phyloP scores from a whole-genome alignment of 2,329 filamentous ascomycete genomes.

The Trichoderma guizhouense region DNA sequence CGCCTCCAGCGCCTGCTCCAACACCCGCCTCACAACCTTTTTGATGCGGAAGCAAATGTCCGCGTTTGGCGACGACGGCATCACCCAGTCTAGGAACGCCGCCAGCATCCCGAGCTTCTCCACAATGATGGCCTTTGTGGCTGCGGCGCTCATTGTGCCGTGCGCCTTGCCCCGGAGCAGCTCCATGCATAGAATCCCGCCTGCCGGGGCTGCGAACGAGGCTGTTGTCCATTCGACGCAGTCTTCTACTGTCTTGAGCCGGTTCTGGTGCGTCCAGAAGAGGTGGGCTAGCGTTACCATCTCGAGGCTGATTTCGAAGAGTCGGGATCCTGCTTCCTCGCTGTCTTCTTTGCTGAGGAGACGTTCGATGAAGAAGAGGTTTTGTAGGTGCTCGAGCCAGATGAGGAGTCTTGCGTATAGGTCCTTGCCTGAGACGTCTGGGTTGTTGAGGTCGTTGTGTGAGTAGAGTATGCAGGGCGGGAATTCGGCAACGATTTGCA shows the following conservation, averaged over 20 bases:
- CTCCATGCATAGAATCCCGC: constrained; percentile 47
- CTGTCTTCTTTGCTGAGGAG: constrained; percentile 44
- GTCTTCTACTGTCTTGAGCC: constrained; percentile 36
- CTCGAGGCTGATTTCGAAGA: constrained; percentile 42
- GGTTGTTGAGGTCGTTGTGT: constrained; percentile 42
- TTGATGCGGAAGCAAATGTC: constrained; percentile 42
- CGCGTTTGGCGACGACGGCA: constrained; percentile 44
- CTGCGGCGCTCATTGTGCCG: constrained; percentile 24
- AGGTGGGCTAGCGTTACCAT: constrained; percentile 43
- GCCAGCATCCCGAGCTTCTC: constrained; percentile 49
- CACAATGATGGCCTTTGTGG: constrained; percentile 43
- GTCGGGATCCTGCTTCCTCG: constrained; percentile 36
- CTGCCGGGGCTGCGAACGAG: constrained; percentile 44
- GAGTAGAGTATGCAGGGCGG: constrained; percentile 13
- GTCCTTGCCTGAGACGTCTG: constrained; percentile 37
- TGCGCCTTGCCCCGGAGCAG: constrained; percentile 34
- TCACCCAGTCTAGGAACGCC: constrained; percentile 47
- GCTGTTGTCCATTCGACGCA: constrained; percentile 49
- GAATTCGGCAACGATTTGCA: constrained; percentile 12
- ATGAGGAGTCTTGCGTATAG: constrained; percentile 46
- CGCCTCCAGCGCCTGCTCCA: constrained; percentile 39
- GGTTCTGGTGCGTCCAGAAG: constrained; percentile 46
- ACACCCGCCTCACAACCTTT: constrained; percentile 39
- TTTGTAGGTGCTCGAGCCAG: constrained; percentile 49
- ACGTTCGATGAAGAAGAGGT: constrained; percentile 56